A percentile compares a stretch with the other conserved stretches of the same genome.
phyloP scores from a whole-genome alignment of 2,329 filamentous ascomycete genomes.

The Tolypocladium paradoxum region DNA sequence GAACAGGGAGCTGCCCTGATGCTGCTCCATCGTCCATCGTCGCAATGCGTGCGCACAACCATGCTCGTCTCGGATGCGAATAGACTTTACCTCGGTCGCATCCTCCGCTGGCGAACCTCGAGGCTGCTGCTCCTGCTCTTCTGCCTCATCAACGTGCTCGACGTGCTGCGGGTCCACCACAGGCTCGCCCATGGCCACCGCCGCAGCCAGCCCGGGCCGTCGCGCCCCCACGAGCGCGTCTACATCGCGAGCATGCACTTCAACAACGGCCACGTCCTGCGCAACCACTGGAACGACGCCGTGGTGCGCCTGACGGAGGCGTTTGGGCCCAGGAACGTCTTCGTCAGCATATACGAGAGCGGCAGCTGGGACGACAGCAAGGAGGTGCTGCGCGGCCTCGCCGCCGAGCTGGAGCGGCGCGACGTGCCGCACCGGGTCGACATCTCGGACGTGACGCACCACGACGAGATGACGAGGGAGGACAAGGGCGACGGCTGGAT shows the following conservation, averaged over 20 bases:
- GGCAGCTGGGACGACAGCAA: slow-evolving; percentile 62
- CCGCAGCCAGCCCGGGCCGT: slow-evolving; percentile 8
- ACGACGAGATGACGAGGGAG: slow-evolving; percentile 38
- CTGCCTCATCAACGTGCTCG: slow-evolving; percentile 25
- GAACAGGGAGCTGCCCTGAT: too few relatives aligned
- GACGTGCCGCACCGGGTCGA: slow-evolving; percentile 45
- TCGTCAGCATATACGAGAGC: slow-evolving; percentile 56
- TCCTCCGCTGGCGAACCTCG: slow-evolving; percentile 23
- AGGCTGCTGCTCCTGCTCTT: slow-evolving; percentile 24
- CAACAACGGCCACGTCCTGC: slow-evolving; percentile 52
- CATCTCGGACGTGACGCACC: slow-evolving; percentile 47
- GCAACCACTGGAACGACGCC: slow-evolving; percentile 50
- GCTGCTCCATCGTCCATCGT: neutral
- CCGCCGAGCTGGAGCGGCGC: slow-evolving; percentile 37
- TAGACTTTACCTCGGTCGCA: slow-evolving; percentile 24
- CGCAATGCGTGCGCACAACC: neutral
- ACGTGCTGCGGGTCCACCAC: slow-evolving; percentile 26
- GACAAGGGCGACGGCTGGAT: slow-evolving; percentile 50
- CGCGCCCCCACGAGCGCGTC: slow-evolving; percentile 31
- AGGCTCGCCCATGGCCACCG: slow-evolving; percentile 18
- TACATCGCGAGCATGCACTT: slow-evolving; percentile 62
- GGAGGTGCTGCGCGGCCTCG: slow-evolving; percentile 45
- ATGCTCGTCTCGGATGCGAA: slow-evolving; percentile 20
- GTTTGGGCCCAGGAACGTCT: slow-evolving; percentile 55
- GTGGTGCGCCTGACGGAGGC: slow-evolving; percentile 44